A percentile compares a stretch with the other conserved stretches of the same genome.
Evolutionary conservation across 306 rosid genomes (phyloP).

Genomic region (Trifolium pratense): DNA sequence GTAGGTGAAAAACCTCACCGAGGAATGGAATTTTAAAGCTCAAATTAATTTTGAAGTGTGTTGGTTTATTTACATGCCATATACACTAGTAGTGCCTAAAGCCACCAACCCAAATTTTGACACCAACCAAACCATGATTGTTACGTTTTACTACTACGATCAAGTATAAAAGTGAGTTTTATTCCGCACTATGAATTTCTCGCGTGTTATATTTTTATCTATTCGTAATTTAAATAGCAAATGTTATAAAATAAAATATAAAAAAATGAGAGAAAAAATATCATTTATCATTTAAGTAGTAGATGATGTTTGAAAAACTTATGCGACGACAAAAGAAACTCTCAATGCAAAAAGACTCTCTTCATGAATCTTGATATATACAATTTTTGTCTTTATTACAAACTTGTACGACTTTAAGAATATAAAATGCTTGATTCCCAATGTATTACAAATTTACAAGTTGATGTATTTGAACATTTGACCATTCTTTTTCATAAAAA

Average conservation of each 20-base stretch:
- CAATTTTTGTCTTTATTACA: background rate
- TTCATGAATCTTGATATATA: background rate
- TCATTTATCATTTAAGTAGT: too few relatives aligned
- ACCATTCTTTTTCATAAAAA: background rate
- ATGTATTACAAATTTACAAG: background rate
- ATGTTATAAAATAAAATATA: too few relatives aligned
- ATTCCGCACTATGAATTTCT: too few relatives aligned
- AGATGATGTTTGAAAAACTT: too few relatives aligned
- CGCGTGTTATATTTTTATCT: too few relatives aligned
- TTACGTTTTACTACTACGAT: conserved; percentile 44
- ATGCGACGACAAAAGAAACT: too few relatives aligned
- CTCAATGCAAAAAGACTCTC: too few relatives aligned
- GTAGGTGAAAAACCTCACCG: conserved; percentile 18
- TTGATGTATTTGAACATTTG: background rate
- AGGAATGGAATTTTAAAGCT: background rate
- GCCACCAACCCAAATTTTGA: conserved; percentile 36
- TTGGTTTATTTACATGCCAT: conserved; percentile 36
- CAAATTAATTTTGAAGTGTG: conserved; percentile 21
- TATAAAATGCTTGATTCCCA: background rate
- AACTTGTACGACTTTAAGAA: background rate
- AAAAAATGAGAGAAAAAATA: too few relatives aligned
- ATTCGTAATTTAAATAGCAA: too few relatives aligned
- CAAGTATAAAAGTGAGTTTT: too few relatives aligned
- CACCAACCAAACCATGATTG: conserved; percentile 37
- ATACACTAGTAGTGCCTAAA: conserved; percentile 5